Percentiles rank a stretch among this genome's conserved stretches.
Evolutionary conservation across 495 filamentous ascomycete species (phyloP).

Genomic region (Tuber aestivum): DNA sequence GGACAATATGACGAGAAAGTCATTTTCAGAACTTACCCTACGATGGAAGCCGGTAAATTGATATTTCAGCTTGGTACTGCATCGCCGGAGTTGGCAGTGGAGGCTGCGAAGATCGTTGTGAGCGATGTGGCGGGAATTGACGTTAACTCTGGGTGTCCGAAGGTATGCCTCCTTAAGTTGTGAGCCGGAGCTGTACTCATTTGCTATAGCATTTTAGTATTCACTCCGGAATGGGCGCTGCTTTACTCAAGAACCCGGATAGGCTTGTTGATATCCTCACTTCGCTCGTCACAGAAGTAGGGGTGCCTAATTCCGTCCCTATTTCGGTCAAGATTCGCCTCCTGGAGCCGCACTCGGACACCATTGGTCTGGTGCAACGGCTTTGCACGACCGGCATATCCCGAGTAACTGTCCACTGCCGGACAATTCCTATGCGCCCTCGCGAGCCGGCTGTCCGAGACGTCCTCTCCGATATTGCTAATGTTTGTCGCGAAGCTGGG

Average conservation of each 20-base stretch:
- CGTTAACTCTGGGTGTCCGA: constrained; percentile 94
- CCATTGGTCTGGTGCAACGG: constrained; percentile 64
- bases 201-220: constrained; percentile 67
- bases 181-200: constrained; percentile 12
- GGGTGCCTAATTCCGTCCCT: constrained; percentile 69
- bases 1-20: constrained; percentile 45
- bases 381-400: constrained; percentile 82
- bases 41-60: constrained; percentile 61
- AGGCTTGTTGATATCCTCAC: constrained; percentile 72
- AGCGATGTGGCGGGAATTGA: constrained; percentile 87
- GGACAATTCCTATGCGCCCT: constrained; percentile 91
- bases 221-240: constrained; percentile 88
- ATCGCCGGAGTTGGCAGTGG: constrained; percentile 69
- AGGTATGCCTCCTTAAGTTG: constrained; percentile 42
- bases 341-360: constrained; percentile 66
- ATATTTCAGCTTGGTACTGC: constrained; percentile 91
- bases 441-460: constrained; percentile 78
- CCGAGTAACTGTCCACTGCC: constrained; percentile 87
- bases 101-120: constrained; percentile 75
- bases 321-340: constrained; percentile 94
- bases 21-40: constrained; percentile 77
- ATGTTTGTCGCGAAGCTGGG: constrained; percentile 70
- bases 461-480: constrained; percentile 71
- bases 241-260: constrained; percentile 75
- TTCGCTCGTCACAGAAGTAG: constrained; percentile 71